Conservation (phyloP, 345 rosid species). For the Populus euphratica region DNA sequence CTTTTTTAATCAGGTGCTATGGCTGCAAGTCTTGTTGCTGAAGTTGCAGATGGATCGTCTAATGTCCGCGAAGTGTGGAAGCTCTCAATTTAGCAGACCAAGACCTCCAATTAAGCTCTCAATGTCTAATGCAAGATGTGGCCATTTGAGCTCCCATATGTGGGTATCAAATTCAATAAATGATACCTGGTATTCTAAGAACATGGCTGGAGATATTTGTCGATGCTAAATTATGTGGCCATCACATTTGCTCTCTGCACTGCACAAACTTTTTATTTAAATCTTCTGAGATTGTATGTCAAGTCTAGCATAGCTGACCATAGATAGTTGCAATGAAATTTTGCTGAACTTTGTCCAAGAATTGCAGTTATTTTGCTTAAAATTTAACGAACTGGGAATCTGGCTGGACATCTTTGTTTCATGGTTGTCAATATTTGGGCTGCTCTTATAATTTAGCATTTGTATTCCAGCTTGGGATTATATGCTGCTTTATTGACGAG, state of each 20-base stretch:
- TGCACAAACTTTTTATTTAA: not conserved
- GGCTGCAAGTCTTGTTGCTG: conserved; percentile 57
- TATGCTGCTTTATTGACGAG: no score
- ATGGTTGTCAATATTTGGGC: no score
- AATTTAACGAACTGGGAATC: not conserved
- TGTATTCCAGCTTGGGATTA: no score
- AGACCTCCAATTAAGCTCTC: not conserved
- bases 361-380: not conserved
- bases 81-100: conserved; percentile 34
- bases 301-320: not conserved
- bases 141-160: not conserved
- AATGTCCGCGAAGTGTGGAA: conserved; percentile 92
- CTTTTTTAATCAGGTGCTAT: conserved; percentile 44
- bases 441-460: no score
- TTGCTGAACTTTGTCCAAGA: not conserved
- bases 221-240: no score
- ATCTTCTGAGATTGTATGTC: not conserved
- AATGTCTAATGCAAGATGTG: not conserved
- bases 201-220: not conserved
- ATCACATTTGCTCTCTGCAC: not conserved
- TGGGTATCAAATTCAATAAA: not conserved
- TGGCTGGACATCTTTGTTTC: not conserved
- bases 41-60: conserved; percentile 87
- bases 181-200: not conserved
- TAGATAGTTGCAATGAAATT: not conserved